Percentiles rank a stretch among this genome's conserved stretches.
phyloP scores from a whole-genome alignment of 352 stramenopile genomes.

The Globisporangium spinosum region DNA sequence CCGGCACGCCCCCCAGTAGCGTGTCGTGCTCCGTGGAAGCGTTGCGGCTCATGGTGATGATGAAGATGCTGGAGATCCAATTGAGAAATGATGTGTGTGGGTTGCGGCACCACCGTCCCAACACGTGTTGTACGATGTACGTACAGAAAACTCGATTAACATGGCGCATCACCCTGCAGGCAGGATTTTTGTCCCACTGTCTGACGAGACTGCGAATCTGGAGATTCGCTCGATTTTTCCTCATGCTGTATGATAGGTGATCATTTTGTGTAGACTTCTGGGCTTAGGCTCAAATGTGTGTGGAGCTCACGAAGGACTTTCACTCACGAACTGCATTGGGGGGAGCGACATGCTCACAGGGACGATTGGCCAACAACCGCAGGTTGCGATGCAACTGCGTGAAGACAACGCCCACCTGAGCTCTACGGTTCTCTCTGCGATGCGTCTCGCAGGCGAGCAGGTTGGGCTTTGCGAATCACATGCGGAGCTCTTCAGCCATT shows the following conservation, averaged over 20 bases:
- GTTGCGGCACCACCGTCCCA: background rate
- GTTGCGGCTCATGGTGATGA: slow-evolving; percentile 1
- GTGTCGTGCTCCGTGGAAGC: slow-evolving; percentile 18
- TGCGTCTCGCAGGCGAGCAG: too few relatives aligned
- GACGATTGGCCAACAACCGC: background rate
- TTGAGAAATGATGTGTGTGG: slow-evolving; percentile 84
- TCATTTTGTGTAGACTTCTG: too few relatives aligned
- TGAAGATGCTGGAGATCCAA: background rate
- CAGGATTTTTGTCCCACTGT: background rate
- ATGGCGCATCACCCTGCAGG: background rate
- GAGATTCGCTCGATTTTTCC: background rate
- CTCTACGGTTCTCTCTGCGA: too few relatives aligned
- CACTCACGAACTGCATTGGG: background rate
- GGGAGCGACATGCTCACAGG: background rate
- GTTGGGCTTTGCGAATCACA: too few relatives aligned
- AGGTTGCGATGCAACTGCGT: too few relatives aligned
- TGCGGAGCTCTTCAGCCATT: too few relatives aligned
- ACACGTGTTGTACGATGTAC: background rate
- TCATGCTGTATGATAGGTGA: too few relatives aligned
- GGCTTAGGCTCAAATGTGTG: too few relatives aligned
- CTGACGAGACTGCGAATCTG: background rate
- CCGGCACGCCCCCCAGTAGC: slow-evolving; percentile 19
- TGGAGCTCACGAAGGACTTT: background rate
- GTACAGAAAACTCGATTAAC: background rate
- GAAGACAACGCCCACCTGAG: too few relatives aligned